These are phyloP conservation scores for Solanum hybrid DNA, from an alignment of 305 asterid species.

Conservation along the genomic window DNA sequence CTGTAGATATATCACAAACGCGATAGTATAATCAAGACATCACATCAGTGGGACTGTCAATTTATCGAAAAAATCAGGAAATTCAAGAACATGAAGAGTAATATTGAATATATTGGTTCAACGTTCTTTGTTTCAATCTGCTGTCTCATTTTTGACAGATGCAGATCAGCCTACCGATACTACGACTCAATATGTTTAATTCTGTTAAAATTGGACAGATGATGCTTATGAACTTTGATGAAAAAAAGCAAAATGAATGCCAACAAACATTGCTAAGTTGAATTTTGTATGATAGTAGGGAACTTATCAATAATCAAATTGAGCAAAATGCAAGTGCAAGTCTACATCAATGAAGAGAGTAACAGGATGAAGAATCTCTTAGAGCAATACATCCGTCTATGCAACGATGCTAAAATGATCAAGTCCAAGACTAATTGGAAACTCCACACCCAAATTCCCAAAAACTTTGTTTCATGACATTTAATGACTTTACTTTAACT, in stretches of 20 bases:
- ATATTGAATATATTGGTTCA: not conserved
- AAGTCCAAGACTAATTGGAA: conserved; percentile 23
- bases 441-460: not conserved
- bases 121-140: not conserved
- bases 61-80: not conserved
- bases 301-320: conserved; percentile 57
- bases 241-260: not conserved
- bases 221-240: not conserved
- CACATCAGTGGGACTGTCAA: not conserved
- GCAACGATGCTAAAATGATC: conserved; percentile 31
- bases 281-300: conserved; percentile 38
- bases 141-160: not conserved
- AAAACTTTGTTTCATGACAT: not conserved
- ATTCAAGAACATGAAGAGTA: not conserved
- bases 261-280: not conserved
- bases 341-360: conserved; percentile 49
- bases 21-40: not conserved
- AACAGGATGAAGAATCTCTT: conserved; percentile 50
- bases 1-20: not conserved
- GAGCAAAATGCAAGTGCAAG: conserved; percentile 54
- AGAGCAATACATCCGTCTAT: conserved; percentile 50
- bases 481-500: not conserved
- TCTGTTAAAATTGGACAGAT: not conserved
- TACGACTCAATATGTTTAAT: not conserved
- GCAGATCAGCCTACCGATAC: not conserved